Base-by-base conservation (phyloP, 1,284 basidiomycete species). In the Meira miltonrushii region DNA sequence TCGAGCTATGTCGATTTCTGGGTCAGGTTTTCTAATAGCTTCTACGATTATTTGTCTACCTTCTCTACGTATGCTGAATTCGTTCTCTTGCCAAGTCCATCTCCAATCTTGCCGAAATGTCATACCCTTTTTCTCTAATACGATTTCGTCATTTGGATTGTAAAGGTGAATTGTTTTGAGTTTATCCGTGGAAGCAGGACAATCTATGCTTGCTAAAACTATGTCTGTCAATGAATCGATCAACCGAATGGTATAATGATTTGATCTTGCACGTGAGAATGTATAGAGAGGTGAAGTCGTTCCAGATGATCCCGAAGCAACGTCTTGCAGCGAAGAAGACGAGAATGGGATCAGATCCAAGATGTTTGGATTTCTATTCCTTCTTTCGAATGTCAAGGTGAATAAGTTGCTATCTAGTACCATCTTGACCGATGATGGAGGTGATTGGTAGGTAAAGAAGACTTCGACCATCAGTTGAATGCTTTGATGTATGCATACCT, bases 21-120 rank as follows among this genome's bases (percentile, higher is more conserved):
- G 89, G 67, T 92, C 89, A 2, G 89, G 88, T 72, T 89, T 89
- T 46, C 89, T 85, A 46, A 91, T 79, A 72, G 90, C 85, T 75
- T 83, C 89, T 75, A 68, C 61, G 10, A 55, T 54, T 39, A 68
- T 68, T 1, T 51, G 50, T 0, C 58, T 55, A 23, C 61, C 23
- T 19, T 39, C 25, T n/a, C 59, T 40, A 55, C 62, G 15, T 39
- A 15, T 33, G 15, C 40, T 13, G 28, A 23, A 53, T 43, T 58
- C 55, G 6, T 51, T 12, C 19, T 85, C 84, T 81, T 89, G 87
- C 87, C 87, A 89, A 72, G 83, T 83, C 79, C 90, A 90, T 0
- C 79, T 75, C 88, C 88, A 91, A 59, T 84, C 83, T 79, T 89
- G 89, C 2, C 84, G 82, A 51, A 91, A 77, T 0, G 85, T 86